Evolutionary conservation across 768 basidiomycete genomes (phyloP), one percentile per base, ranked within the genome.

Genomic region (Auriscalpium microsporum): DNA sequence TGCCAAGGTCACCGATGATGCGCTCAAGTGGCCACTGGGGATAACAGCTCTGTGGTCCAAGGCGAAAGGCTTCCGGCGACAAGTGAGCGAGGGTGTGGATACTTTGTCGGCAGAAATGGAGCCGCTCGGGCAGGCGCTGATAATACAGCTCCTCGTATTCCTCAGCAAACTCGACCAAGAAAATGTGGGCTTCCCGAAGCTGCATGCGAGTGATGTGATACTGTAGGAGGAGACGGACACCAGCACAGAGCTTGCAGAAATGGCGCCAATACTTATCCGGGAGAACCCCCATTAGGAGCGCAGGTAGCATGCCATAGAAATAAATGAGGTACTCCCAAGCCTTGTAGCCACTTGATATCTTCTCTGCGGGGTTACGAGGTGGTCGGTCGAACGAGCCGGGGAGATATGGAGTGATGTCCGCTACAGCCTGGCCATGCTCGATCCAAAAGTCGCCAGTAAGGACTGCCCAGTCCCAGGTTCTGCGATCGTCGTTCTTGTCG

Each of bases 341-440:
- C 38, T 69, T 69, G 55, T 68, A 69, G 0, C 67, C 67, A 35
- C 63, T 67, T 28, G 65, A 53, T 58, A 75, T 68, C 55, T 77
- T 75, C 36, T 69, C 62, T 4, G 72, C 72, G 33, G 66, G 65
- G 58, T 77, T 72, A 0, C 71, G 69, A 8, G 74, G 76, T 8
- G 73, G 69, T 8, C 69, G 65, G 57, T 74, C 70, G 62, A 75
- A 76, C 0, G 69, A 75, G 1, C 67, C 65, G 21, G 74, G 74
- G 19, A 76, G 59, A 51, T 71, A 75, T 2, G 61, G 57, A 0
- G 62, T 64, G 1, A 66, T 59, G 10, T 49, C 56, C 0, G 67
- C 72, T 10, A 77, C 72, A 0, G 37, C 56, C 38, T 57, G 49
- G 0, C 74, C 74, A 61, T 76, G 75, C 3, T 34, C 36, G 8